These are phyloP conservation scores for Pestalotiopsis sp. DNA, from an alignment of 2,329 filamentous ascomycete species.

Conservation along the genomic window DNA sequence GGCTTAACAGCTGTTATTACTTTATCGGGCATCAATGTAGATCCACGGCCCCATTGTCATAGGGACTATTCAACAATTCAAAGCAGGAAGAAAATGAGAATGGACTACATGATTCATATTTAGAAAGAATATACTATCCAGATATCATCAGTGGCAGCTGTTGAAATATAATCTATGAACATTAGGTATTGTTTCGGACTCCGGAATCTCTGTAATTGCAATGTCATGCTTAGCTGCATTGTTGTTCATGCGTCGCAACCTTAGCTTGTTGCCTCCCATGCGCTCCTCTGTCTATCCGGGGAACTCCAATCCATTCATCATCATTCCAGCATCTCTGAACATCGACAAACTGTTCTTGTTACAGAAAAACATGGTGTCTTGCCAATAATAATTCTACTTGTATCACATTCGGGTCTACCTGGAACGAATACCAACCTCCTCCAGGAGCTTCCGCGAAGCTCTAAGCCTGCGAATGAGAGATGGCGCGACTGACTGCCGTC, in stretches of 20 bases:
- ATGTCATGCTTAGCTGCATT: neutral
- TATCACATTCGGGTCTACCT: neutral
- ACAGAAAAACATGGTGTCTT: neutral
- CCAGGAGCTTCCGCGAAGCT: neutral
- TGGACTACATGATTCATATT: neutral
- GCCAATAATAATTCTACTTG: neutral
- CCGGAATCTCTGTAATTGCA: neutral
- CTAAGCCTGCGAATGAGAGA: conserved; percentile 25
- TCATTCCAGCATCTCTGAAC: neutral
- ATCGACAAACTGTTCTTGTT: neutral
- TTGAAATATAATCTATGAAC: neutral
- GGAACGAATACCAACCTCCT: neutral
- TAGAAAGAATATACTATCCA: neutral
- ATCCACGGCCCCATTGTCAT: too few relatives aligned
- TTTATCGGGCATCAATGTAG: neutral
- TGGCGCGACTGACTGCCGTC: conserved; percentile 39
- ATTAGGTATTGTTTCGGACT: neutral
- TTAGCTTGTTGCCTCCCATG: neutral
- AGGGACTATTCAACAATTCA: too few relatives aligned
- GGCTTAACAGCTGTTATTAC: neutral
- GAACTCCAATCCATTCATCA: neutral
- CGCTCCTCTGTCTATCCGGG: neutral
- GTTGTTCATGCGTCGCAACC: neutral
- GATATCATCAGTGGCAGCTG: neutral
- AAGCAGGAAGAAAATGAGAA: too few relatives aligned